These are phyloP conservation scores for Hysterium pulicare DNA, from an alignment of 2,329 filamentous ascomycete species.

Conservation along the genomic window DNA sequence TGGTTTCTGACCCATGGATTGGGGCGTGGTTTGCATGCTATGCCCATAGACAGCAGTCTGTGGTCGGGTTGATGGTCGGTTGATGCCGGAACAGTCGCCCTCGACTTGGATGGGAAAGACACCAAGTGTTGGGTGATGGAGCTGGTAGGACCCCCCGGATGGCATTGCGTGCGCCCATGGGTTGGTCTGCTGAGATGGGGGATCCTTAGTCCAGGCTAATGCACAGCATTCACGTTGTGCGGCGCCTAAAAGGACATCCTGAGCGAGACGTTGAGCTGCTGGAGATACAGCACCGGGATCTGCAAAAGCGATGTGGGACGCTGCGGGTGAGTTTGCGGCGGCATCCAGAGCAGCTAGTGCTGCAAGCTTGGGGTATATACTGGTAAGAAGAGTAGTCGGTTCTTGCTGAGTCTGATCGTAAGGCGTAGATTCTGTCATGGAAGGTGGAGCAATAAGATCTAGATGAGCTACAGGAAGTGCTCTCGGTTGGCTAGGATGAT, in stretches of 20 bases:
- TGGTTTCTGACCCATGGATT: conserved; percentile 23
- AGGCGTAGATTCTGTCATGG: conserved; percentile 13
- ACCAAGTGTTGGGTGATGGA: conserved; percentile 46
- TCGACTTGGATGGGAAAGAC: conserved; percentile 42
- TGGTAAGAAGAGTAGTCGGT: conserved; percentile 33
- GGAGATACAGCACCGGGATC: conserved; percentile 65
- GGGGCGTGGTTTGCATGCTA: conserved; percentile 36
- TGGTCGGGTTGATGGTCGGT: conserved; percentile 35
- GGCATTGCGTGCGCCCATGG: conserved; percentile 36
- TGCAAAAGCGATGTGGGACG: conserved; percentile 57
- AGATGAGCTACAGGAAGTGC: conserved; percentile 40
- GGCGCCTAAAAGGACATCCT: conserved; percentile 57
- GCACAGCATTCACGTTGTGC: conserved; percentile 68
- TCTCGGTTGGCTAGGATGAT: conserved; percentile 37
- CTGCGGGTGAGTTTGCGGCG: conserved; percentile 44
- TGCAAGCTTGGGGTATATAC: conserved; percentile 47
- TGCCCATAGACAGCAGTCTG: conserved; percentile 38
- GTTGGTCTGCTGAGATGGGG: conserved; percentile 34
- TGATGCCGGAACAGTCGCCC: conserved; percentile 39
- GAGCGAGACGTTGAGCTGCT: conserved; percentile 58
- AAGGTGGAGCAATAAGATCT: conserved; percentile 36
- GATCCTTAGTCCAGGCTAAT: conserved; percentile 60
- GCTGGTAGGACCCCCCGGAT: conserved; percentile 40
- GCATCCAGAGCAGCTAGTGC: conserved; percentile 45
- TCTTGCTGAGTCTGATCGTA: conserved; percentile 31